Evolutionary conservation across 2,329 filamentous ascomycete species (phyloP).

Genomic region (Phyllosticta citriasiana): DNA sequence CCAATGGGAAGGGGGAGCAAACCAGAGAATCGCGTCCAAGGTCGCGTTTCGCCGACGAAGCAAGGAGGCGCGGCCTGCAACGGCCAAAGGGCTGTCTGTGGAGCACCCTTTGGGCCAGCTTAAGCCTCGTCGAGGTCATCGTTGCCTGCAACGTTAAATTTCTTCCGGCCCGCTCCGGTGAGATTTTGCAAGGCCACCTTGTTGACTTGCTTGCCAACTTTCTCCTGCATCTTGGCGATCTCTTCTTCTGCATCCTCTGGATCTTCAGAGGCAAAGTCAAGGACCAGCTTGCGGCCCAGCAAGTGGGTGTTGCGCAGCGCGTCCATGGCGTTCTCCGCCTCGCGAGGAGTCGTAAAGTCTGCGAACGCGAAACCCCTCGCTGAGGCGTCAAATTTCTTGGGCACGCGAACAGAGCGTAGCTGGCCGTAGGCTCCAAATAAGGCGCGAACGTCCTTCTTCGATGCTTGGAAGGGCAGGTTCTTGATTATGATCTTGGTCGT

Average conservation of each 20-base stretch:
- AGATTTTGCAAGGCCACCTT: constrained; percentile 85
- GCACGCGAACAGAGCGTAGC: constrained; percentile 82
- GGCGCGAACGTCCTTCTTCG: constrained; percentile 80
- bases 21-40: constrained; percentile 10
- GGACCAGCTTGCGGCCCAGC: constrained; percentile 75
- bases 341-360: constrained; percentile 82
- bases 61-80: constrained; percentile 6
- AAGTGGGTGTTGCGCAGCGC: constrained; percentile 89
- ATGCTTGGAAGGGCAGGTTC: constrained; percentile 92
- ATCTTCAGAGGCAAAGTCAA: constrained; percentile 86
- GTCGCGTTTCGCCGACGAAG: constrained; percentile 11
- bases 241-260: constrained; percentile 88
- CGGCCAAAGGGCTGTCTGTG: constrained; percentile 6
- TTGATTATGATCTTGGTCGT: constrained; percentile 95
- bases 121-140: constrained; percentile 44
- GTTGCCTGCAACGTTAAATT: constrained; percentile 69
- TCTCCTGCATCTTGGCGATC: constrained; percentile 94
- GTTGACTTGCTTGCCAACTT: constrained; percentile 81
- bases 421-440: constrained; percentile 87
- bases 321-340: constrained; percentile 84
- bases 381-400: constrained; percentile 84
- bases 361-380: constrained; percentile 94
- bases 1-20: constrained; percentile 10
- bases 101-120: constrained; percentile 12
- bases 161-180: constrained; percentile 71